phyloP scores from a whole-genome alignment of 169 alveolate species.

The Eimeria sp. region DNA sequence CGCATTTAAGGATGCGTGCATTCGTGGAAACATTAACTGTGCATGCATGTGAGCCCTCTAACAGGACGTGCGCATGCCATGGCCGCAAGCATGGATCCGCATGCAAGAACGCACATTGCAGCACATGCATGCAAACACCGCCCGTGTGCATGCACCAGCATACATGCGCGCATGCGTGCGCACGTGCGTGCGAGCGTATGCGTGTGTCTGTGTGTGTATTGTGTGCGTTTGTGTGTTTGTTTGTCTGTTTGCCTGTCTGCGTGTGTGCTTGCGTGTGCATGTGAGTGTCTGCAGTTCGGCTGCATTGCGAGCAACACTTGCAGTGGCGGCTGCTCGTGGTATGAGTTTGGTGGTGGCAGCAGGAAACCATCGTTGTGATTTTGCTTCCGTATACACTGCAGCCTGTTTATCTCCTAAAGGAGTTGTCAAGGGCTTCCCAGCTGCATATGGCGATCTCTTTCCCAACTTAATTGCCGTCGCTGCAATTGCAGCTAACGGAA shows the following conservation, averaged over 20 bases:
- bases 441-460: constrained; percentile 58
- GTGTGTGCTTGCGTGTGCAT: not conserved
- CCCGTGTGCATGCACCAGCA: too few species aligned
- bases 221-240: too few species aligned
- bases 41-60: too few species aligned
- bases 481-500: constrained; percentile 42
- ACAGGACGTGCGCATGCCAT: too few species aligned
- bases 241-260: not conserved
- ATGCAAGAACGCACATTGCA: not conserved
- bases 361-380: constrained; percentile 73
- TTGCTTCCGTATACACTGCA: not conserved
- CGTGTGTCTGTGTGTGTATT: too few species aligned
- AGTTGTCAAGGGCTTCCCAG: constrained; percentile 63
- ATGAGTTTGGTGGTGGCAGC: constrained; percentile 70
- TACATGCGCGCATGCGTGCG: too few species aligned
- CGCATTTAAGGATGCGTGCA: too few species aligned
- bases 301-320: constrained; percentile 19
- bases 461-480: constrained; percentile 55
- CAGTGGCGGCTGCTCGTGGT: constrained; percentile 35
- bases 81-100: too few species aligned
- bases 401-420: constrained; percentile 26
- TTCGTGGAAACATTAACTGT: too few species aligned
- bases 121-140: not conserved
- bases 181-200: too few species aligned
- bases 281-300: constrained; percentile 2